Evolutionary conservation across 352 stramenopile species (phyloP), one percentile per base, ranked within the genome.

Genomic region (Globisporangium viniferum): DNA sequence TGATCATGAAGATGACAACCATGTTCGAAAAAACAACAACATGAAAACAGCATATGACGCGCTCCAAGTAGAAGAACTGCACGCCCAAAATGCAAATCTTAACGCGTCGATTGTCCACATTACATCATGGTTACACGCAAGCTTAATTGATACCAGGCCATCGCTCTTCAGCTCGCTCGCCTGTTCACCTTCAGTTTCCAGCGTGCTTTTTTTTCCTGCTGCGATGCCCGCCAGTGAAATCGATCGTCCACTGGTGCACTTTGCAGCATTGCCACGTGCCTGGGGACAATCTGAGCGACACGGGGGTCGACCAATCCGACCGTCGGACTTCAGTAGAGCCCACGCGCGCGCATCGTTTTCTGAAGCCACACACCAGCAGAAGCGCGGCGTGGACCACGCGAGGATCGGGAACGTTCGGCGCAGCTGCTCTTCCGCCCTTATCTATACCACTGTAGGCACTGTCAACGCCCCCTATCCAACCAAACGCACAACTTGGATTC

Each of bases 371-470:
- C 29, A 59, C 15, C 41, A 49, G 41, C 41, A 49, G n/a, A n/a
- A n/a, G 31, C 22, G 14, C 48, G 27, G 59, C 20, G 60, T 66
- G 60, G 60, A 31, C 60, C 60, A 66, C 60, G 8, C 29, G 44
- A 66, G 8, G 18, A 24, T 48, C 22, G 33, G 55, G 60, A 58
- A 66, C 44, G 36, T 64, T 64, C 59, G 58, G 56, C 39, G 60
- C 60, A 66, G 60, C 60, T 66, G 60, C 60, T 55, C 46, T 39
- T 48, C 44, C 27, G 31, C 39, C 60, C 60, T 55, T 58, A 65
- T 57, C 33, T 49, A 66, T 66, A 36, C 60, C 60, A 66, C 60
- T 15, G 60, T 66, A 65, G 41, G 33, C 54, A 33, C 54, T 41
- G 20, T 14, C 54, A 29, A 60, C 53, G 9, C 49, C 3, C 22